Evolutionary conservation across 169 alveolate genomes (phyloP).

Genomic region (Plasmodium sp.): DNA sequence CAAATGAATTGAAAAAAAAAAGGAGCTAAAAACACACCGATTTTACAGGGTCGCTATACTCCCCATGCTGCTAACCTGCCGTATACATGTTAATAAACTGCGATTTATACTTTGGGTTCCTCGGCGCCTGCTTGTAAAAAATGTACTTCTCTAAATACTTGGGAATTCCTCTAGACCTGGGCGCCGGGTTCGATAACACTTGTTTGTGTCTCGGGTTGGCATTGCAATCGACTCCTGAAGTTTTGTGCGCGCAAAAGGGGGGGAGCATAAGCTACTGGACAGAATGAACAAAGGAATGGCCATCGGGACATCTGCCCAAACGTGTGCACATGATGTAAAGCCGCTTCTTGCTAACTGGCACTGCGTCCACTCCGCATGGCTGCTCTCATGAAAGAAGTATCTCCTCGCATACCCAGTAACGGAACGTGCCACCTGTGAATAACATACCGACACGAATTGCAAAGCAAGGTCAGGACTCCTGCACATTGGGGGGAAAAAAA

Average conservation of each 20-base stretch:
- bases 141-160: conserved; percentile 87
- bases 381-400: background rate
- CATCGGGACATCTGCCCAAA: background rate
- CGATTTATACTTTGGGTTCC: conserved; percentile 83
- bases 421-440: conserved; percentile 90
- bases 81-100: conserved; percentile 72
- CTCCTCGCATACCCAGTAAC: conserved; percentile 78
- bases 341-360: background rate
- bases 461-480: conserved; percentile 87
- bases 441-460: conserved; percentile 91
- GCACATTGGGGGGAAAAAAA: background rate
- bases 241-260: background rate
- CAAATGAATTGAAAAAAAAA: background rate
- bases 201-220: conserved; percentile 91
- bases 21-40: too few relatives aligned
- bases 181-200: conserved; percentile 87
- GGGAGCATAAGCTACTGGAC: background rate
- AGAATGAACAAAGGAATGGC: background rate
- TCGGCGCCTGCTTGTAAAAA: conserved; percentile 86
- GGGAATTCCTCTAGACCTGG: conserved; percentile 91
- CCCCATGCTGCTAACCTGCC: conserved; percentile 34
- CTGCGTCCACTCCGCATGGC: background rate
- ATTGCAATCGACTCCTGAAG: conserved; percentile 89
- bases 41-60: background rate
- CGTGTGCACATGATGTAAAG: background rate